Percentiles rank a stretch among this genome's conserved stretches.
These are phyloP conservation scores for Ganoderma lingzhi DNA, from an alignment of 1,284 basidiomycete genomes.

Conservation along the genomic window DNA sequence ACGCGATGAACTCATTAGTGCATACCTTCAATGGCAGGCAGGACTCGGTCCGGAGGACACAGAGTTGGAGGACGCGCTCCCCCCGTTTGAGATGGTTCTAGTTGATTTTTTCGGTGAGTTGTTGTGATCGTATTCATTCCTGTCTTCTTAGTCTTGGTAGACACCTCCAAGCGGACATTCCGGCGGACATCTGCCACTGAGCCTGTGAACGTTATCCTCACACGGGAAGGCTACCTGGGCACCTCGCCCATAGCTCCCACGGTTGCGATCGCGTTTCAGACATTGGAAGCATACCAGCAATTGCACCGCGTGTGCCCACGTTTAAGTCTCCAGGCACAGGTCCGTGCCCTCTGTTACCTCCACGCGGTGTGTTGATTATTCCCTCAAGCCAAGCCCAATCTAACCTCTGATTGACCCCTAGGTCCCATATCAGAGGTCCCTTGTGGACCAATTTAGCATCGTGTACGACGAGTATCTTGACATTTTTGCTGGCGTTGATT, in stretches of 20 bases:
- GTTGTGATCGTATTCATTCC: background rate
- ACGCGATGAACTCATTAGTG: background rate
- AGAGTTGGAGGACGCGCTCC: background rate
- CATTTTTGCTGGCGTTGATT: background rate
- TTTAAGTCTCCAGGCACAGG: background rate
- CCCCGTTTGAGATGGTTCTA: background rate
- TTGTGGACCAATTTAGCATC: background rate
- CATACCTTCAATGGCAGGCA: background rate
- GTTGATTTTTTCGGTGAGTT: background rate
- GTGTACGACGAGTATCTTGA: background rate
- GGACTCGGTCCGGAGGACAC: background rate
- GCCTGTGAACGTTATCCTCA: background rate
- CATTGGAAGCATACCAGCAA: background rate
- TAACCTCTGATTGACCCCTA: background rate
- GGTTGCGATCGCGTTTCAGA: background rate
- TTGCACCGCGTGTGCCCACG: background rate
- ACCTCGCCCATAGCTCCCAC: background rate
- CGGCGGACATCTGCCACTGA: background rate
- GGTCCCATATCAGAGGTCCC: background rate
- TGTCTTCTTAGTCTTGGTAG: background rate
- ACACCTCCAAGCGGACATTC: background rate
- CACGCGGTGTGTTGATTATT: background rate
- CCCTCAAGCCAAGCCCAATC: background rate
- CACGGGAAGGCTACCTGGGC: background rate
- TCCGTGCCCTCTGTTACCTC: background rate